Conservation (phyloP, 345 rosid genomes). For the Populus simonii region DNA sequence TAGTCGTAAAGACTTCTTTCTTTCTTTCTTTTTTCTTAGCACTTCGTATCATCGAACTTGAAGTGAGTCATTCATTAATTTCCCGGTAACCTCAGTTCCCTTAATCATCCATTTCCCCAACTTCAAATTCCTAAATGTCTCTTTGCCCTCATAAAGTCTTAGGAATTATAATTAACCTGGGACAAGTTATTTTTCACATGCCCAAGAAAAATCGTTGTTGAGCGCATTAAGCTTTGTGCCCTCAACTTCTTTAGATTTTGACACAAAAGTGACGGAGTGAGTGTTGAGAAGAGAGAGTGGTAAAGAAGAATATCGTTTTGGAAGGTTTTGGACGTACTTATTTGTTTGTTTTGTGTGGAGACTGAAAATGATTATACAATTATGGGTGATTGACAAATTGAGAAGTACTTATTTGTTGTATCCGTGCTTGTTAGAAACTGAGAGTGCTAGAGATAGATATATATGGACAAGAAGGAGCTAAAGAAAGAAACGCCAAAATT, state of each 20-base stretch:
- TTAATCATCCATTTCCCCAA: conserved; percentile 14
- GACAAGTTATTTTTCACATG: conserved; percentile 29
- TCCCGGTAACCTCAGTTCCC: neutral
- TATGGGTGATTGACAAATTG: conserved; percentile 18
- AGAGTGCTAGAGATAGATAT: neutral
- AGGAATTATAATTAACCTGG: conserved; percentile 18
- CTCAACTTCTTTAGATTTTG: neutral
- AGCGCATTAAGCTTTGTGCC: conserved; percentile 21
- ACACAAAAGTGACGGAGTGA: neutral
- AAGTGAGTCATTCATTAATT: neutral
- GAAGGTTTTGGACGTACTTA: conserved; percentile 6
- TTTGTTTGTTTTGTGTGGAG: conserved; percentile 21
- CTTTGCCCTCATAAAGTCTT: conserved; percentile 8
- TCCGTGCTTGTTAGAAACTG: conserved; percentile 7
- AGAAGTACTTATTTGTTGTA: conserved; percentile 26
- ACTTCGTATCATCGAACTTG: neutral
- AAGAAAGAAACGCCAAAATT: conserved; percentile 39
- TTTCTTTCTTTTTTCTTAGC: neutral
- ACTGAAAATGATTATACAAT: conserved; percentile 28
- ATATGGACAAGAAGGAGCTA: conserved; percentile 12
- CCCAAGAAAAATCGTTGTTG: conserved; percentile 11
- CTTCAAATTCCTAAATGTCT: conserved; percentile 17
- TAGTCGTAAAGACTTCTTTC: neutral
- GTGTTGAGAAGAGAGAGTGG: conserved; percentile 1
- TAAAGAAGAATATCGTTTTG: neutral